These are phyloP conservation scores for Salvia splendens DNA, from an alignment of 257 asterid species.

Conservation along the genomic window DNA sequence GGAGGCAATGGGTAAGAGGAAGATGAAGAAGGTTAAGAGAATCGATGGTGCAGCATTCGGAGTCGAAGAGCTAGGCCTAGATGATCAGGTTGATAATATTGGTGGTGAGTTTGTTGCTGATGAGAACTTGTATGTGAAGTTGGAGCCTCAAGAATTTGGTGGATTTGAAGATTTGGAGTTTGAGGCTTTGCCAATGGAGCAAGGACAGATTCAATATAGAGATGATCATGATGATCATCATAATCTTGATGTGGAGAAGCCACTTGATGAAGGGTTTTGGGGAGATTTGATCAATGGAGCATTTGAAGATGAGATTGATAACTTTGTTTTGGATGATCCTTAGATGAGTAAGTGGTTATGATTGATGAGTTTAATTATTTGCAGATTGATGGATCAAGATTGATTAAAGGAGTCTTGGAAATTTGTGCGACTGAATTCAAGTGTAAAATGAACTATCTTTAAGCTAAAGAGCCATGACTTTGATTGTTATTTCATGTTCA, in stretches of 20 bases:
- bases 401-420: too few species aligned
- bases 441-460: background rate
- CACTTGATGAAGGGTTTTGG: slow-evolving; percentile 56
- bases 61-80: slow-evolving; percentile 21
- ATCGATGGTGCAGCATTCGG: slow-evolving; percentile 31
- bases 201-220: slow-evolving; percentile 24
- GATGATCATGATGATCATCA: slow-evolving; percentile 15
- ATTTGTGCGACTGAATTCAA: background rate
- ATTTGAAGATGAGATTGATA: slow-evolving; percentile 26
- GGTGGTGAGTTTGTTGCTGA: slow-evolving; percentile 27
- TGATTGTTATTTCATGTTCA: background rate
- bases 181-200: slow-evolving; percentile 34
- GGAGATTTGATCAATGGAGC: slow-evolving; percentile 50
- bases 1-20: slow-evolving; percentile 41
- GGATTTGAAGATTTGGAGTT: slow-evolving; percentile 30
- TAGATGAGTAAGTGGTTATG: slow-evolving; percentile 2
- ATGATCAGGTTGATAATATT: background rate
- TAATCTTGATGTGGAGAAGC: slow-evolving; percentile 12
- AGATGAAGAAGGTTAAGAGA: slow-evolving; percentile 45
- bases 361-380: background rate
- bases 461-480: background rate
- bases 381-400: slow-evolving; percentile 15
- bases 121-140: slow-evolving; percentile 19
- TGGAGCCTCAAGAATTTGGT: slow-evolving; percentile 30
- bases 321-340: background rate